Percentiles rank a stretch among this genome's conserved stretches.
These are phyloP conservation scores for Epithele typhae DNA, from an alignment of 768 basidiomycete species.

Conservation along the genomic window DNA sequence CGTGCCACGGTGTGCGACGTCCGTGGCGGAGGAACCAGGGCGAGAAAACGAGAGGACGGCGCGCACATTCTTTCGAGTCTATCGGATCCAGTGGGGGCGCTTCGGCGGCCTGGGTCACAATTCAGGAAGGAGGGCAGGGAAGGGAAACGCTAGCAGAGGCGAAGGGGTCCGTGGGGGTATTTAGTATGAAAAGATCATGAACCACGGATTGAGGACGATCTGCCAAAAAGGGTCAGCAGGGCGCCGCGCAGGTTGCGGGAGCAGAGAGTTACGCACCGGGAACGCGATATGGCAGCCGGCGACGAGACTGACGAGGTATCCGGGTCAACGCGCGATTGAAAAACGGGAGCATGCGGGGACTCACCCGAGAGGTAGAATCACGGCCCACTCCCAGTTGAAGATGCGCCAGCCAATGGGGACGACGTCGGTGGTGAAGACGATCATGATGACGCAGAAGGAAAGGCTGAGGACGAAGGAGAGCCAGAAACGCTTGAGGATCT, in stretches of 20 bases:
- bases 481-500: slow-evolving; percentile 79
- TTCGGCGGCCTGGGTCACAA: no score
- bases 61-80: no score
- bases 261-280: slow-evolving; percentile 52
- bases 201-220: slow-evolving; percentile 67
- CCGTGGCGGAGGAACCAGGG: no score
- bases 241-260: background rate
- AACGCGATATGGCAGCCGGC: slow-evolving; percentile 65
- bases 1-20: no score
- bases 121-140: no score
- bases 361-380: slow-evolving; percentile 69
- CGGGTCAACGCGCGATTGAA: background rate
- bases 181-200: slow-evolving; percentile 77
- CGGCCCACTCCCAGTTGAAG: slow-evolving; percentile 62
- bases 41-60: no score
- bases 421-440: slow-evolving; percentile 46
- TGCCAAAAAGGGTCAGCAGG: background rate
- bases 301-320: slow-evolving; percentile 62
- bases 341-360: slow-evolving; percentile 26
- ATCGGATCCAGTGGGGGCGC: no score
- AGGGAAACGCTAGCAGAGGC: no score
- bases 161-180: no score
- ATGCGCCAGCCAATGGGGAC: slow-evolving; percentile 67
- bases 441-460: slow-evolving; percentile 46
- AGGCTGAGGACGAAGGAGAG: slow-evolving; percentile 54